Evolutionary conservation across 805 yeast species (phyloP).

Genomic region (Saccharomyces eubayanus): DNA sequence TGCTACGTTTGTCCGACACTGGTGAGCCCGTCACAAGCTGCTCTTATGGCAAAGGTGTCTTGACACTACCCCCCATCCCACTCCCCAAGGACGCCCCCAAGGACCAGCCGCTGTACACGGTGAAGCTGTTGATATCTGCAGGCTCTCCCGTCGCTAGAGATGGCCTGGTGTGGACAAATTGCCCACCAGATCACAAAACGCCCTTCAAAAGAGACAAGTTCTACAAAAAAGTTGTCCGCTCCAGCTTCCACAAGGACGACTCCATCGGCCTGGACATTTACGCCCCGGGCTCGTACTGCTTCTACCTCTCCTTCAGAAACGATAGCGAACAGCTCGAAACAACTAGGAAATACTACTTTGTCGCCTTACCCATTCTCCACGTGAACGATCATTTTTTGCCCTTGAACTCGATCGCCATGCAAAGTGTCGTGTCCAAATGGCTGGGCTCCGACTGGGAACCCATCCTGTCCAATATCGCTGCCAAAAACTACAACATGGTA

Average conservation of each 20-base stretch:
- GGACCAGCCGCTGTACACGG: conserved; percentile 39
- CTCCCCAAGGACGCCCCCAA: conserved; percentile 29
- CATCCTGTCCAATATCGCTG: conserved; percentile 50
- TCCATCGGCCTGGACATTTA: conserved; percentile 52
- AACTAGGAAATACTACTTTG: conserved; percentile 61
- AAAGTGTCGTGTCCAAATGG: conserved; percentile 87
- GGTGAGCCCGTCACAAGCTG: conserved; percentile 31
- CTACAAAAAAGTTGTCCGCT: conserved; percentile 41
- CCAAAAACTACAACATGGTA: conserved; percentile 87
- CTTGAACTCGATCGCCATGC: conserved; percentile 70
- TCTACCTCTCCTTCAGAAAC: conserved; percentile 52
- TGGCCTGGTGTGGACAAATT: conserved; percentile 67
- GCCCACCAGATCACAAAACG: conserved; percentile 40
- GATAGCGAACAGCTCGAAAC: conserved; percentile 32
- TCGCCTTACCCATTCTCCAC: conserved; percentile 67
- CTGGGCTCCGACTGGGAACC: conserved; percentile 73
- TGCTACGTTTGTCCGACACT: conserved; percentile 30
- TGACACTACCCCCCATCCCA: conserved; percentile 35
- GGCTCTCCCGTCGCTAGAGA: conserved; percentile 64
- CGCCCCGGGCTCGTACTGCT: conserved; percentile 73
- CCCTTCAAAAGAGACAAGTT: conserved; percentile 51
- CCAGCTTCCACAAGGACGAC: conserved; percentile 59
- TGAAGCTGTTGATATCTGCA: conserved; percentile 63
- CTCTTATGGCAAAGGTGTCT: conserved; percentile 32
- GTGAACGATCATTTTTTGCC: conserved; percentile 52